Conservation (phyloP, 768 basidiomycete species). For the Bullera alba region DNA sequence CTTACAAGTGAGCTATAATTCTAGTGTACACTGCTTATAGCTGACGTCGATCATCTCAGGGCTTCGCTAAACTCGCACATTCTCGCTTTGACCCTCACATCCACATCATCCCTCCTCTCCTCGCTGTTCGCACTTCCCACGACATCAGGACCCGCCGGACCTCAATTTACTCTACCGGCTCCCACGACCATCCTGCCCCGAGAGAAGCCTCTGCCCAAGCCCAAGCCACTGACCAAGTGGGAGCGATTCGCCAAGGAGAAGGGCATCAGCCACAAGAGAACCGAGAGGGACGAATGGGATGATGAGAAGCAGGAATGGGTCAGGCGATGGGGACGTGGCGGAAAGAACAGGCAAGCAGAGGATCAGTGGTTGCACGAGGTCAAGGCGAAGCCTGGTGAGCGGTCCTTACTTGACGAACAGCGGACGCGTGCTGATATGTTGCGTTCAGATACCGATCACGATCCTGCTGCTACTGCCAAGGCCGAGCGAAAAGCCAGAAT, state of each 20-base stretch:
- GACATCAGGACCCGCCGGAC: slow-evolving; percentile 55
- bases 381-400: slow-evolving; percentile 69
- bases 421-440: not conserved
- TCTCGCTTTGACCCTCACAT: slow-evolving; percentile 56
- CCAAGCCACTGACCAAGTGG: slow-evolving; percentile 92
- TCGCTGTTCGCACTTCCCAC: slow-evolving; percentile 78
- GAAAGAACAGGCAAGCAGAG: slow-evolving; percentile 81
- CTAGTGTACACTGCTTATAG: not conserved
- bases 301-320: slow-evolving; percentile 93
- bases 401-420: not conserved
- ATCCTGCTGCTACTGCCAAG: slow-evolving; percentile 69
- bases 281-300: slow-evolving; percentile 82
- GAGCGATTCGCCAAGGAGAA: slow-evolving; percentile 89
- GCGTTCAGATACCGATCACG: slow-evolving; percentile 61
- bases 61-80: slow-evolving; percentile 75
- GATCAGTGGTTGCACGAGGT: slow-evolving; percentile 89
- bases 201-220: slow-evolving; percentile 85
- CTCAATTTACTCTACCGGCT: slow-evolving; percentile 70
- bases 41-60: slow-evolving; percentile 46
- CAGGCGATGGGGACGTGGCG: slow-evolving; percentile 70
- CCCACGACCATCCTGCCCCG: slow-evolving; percentile 74
- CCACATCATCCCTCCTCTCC: slow-evolving; percentile 67
- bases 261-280: slow-evolving; percentile 74
- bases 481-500: slow-evolving; percentile 72
- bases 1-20: slow-evolving; percentile 60